Evolutionary conservation across 2,329 filamentous ascomycete species (phyloP).

Genomic region (Orbilia ellipsospora): DNA sequence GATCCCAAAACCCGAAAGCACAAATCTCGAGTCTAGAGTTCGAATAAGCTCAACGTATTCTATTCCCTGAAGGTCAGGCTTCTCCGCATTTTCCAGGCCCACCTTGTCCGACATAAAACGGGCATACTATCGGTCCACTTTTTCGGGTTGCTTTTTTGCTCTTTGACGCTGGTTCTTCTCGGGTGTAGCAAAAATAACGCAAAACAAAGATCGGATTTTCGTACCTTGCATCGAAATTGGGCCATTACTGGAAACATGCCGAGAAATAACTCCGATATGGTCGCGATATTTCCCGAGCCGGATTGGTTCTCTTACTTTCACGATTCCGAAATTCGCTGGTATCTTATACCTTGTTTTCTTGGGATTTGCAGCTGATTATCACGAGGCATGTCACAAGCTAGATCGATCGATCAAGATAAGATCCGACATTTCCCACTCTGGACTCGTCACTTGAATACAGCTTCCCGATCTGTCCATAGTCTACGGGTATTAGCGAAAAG

Average conservation of each 20-base stretch:
- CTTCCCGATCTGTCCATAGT: constrained; percentile 39
- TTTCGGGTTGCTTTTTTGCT: constrained; percentile 8
- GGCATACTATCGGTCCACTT: constrained; percentile 39
- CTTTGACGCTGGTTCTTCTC: constrained; percentile 6
- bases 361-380: constrained; percentile 13
- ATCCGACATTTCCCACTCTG: constrained; percentile 28
- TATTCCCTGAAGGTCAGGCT: constrained; percentile 26
- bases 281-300: constrained; percentile 26
- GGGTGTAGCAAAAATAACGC: constrained; percentile 52
- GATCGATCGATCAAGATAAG: constrained; percentile 36
- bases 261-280: constrained; percentile 35
- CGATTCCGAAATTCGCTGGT: constrained; percentile 29
- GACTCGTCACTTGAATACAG: constrained; percentile 22
- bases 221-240: constrained; percentile 41
- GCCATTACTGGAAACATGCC: constrained; percentile 7
- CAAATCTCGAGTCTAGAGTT: constrained; percentile 10
- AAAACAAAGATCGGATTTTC: constrained; percentile 25
- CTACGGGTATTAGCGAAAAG: constrained; percentile 37
- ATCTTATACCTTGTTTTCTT: constrained; percentile 7
- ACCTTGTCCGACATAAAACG: constrained; percentile 48
- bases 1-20: constrained; percentile 21
- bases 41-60: constrained; percentile 35
- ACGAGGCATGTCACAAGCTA: constrained; percentile 32
- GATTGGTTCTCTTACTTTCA: background rate
- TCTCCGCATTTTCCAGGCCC: constrained; percentile 55